Base-by-base conservation (phyloP, 2,329 filamentous ascomycete genomes). In the Diaporthe citri region DNA sequence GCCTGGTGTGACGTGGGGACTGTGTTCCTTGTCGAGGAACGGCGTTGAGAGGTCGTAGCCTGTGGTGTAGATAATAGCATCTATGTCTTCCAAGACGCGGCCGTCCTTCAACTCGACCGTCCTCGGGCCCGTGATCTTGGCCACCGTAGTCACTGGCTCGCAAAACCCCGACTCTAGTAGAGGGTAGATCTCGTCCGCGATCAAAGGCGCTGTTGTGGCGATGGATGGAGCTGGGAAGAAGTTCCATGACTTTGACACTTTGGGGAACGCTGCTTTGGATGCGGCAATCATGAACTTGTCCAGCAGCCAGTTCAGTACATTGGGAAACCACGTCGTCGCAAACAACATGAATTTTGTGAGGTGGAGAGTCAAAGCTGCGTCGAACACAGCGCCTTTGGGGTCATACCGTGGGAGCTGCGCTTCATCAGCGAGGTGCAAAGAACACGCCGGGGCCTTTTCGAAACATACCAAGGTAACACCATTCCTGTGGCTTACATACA, bases 11-110 rank as follows among this genome's bases (percentile, higher is more conserved):
- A 5, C 2, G 46, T 56, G 52, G 8, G 71, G 71, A 22, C 66
- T 66, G 56, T 64, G n/a, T 41, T 72, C 34, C n/a, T 66, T 28
- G 4, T 72, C 57, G 15, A 72, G 2, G 25, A 66, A 51, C n/a
- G 76, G 76, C 17, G 71, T 20, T 10, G 43, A 28, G 39, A 64
- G n/a, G 9, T 74, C 17, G 17, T 77, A 77, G 1, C 76, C 76
- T 2, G 76, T 77, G 34, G 71, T 71, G 43, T 74, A 76, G n/a
- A 77, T 70, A 9, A 77, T 77, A 12, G 74, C 71, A 51, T 77
- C 76, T 13, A 77, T 74, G 17, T 76, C 66, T 17, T 77, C 66
- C 43, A 77, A 25, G 8, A 76, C 59, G 39, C 43, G 62, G 17
- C 74, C 76, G 22, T 75, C 59, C 9, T 74, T 72, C 5, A 77